A percentile compares a stretch with the other conserved stretches of the same genome.
Evolutionary conservation across 768 basidiomycete species (phyloP).

Genomic region (Solioccasus polychromus): DNA sequence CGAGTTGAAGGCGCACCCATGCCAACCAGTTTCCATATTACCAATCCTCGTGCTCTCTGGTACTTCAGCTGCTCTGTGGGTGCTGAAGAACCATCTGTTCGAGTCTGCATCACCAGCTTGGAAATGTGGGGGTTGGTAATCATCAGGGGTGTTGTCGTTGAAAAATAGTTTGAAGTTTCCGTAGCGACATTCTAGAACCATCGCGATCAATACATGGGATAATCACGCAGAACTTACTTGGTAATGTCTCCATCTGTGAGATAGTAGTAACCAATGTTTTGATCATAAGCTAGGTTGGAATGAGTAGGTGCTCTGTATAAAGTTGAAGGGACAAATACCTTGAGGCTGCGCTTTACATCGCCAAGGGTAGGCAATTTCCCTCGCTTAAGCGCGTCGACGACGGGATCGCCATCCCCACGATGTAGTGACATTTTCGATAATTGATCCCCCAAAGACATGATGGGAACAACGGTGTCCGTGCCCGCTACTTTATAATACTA

Average conservation of each 20-base stretch:
- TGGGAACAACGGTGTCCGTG: conserved; percentile 55
- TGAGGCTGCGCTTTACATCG: conserved; percentile 81
- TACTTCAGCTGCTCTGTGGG: conserved; percentile 65
- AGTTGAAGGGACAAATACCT: conserved; percentile 40
- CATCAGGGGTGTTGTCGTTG: conserved; percentile 70
- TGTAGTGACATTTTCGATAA: conserved; percentile 49
- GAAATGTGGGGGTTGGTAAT: conserved; percentile 85
- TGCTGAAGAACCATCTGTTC: conserved; percentile 80
- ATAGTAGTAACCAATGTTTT: conserved; percentile 79
- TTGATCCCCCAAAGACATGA: conserved; percentile 70
- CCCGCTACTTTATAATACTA: conserved; percentile 73
- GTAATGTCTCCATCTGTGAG: conserved; percentile 74
- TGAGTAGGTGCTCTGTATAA: background rate
- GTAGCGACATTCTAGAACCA: conserved; percentile 62
- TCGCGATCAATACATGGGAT: background rate
- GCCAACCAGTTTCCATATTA: conserved; percentile 66
- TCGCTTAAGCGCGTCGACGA: conserved; percentile 53
- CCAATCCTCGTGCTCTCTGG: conserved; percentile 76
- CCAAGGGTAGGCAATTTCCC: conserved; percentile 70
- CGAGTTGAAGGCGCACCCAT: conserved; percentile 46
- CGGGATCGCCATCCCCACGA: conserved; percentile 48
- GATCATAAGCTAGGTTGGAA: conserved; percentile 53
- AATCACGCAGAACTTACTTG: conserved; percentile 47
- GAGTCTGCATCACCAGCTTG: conserved; percentile 65
- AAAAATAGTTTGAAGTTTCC: conserved; percentile 91